Evolutionary conservation across 2,329 filamentous ascomycete species (phyloP), one percentile per base, ranked within the genome.

Genomic region (Lecanicillium sp.): DNA sequence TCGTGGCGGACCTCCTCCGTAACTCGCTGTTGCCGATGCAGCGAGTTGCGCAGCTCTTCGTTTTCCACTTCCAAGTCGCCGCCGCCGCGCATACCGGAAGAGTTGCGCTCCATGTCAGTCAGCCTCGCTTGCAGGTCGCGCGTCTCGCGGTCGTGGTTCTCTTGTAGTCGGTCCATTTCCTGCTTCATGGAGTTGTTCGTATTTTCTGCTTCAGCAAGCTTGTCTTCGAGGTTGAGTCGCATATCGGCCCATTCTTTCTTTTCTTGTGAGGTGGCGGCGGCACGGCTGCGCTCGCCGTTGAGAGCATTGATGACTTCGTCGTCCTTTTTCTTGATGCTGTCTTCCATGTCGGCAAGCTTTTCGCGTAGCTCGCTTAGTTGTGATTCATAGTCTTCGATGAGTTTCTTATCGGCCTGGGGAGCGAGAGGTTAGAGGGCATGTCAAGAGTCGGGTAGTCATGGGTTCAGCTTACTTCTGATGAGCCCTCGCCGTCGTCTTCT

Each of bases 1-100:
- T 96, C 88, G 47, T 78, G 80, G 20, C 87, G 82, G 26, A 96
- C 93, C 59, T 95, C 87, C 52, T 94, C 86, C 0, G 90, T 95
- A 2, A 93, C 78, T 49, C 85, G 78, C 56, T 89, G 84, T 63
- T 97, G 91, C 54, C 90, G 77, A 44, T 73, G 70, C 19, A 91
- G 67, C 24, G 84, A 77, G 29, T 67, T 64, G 54, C 85, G 80
- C 19, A 90, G 68, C 36, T 80, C 78, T 49, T 84, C 76, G 58
- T 96, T 87, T 59, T 88, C 84, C 38, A 71, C 73, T 59, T 81
- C 76, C 51, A 84, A 68, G 40, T 85, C 68, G 4, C 56, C 60
- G 24, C 56, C 64, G 17, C 57, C 58, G 17, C 54, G 54, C 21
- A 54, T 44, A 19, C 50, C 54, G 26, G 55, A 52, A 2, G 52